A percentile compares a stretch with the other conserved stretches of the same genome.
These are phyloP conservation scores for Cercis canadensis DNA, from an alignment of 306 rosid genomes.

Conservation along the genomic window DNA sequence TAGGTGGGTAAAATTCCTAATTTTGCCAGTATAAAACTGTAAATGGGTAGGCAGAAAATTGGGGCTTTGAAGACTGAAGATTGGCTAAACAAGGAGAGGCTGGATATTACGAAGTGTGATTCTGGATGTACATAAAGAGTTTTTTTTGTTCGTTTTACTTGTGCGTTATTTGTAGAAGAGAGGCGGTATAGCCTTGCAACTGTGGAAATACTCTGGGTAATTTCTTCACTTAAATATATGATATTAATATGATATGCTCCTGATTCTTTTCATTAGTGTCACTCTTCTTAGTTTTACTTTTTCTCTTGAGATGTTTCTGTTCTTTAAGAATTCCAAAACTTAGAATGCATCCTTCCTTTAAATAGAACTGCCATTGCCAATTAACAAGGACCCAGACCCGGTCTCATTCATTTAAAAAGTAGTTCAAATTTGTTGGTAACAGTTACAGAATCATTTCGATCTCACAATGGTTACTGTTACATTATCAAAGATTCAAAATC, in stretches of 20 bases:
- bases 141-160: slow-evolving; percentile 32
- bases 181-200: slow-evolving; percentile 54
- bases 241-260: slow-evolving; percentile 48
- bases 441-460: no score
- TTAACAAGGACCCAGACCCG: background rate
- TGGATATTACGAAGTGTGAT: slow-evolving; percentile 25
- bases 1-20: slow-evolving; percentile 52
- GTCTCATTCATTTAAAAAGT: background rate
- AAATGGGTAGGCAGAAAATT: slow-evolving; percentile 50
- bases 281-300: slow-evolving; percentile 13
- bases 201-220: slow-evolving; percentile 57
- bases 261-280: slow-evolving; percentile 40
- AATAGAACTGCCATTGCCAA: background rate
- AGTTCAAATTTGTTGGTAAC: no score
- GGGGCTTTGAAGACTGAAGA: slow-evolving; percentile 37
- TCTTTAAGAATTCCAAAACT: background rate
- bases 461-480: no score
- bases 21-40: slow-evolving; percentile 51
- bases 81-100: slow-evolving; percentile 43
- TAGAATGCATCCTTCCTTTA: no score
- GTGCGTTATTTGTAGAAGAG: slow-evolving; percentile 39
- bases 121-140: slow-evolving; percentile 48
- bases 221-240: slow-evolving; percentile 48
- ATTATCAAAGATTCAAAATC: no score
- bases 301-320: slow-evolving; percentile 2